Evolutionary conservation across 2,329 filamentous ascomycete species (phyloP).

Genomic region (Pseudopithomyces maydicus): DNA sequence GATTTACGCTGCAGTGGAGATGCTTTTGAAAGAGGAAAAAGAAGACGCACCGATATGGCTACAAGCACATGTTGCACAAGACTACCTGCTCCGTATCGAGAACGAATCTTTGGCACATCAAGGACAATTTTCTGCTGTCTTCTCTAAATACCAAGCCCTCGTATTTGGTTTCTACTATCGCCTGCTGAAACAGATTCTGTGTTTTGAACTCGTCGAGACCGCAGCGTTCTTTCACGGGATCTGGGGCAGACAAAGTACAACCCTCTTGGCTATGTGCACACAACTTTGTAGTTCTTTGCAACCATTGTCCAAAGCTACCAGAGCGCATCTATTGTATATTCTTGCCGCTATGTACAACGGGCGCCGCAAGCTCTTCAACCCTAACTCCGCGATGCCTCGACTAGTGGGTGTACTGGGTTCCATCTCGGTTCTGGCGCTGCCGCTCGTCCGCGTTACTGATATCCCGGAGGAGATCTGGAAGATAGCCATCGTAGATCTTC

Average conservation of each 20-base stretch:
- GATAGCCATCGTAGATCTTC: neutral
- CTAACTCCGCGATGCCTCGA: neutral
- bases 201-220: neutral
- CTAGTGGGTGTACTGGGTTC: neutral
- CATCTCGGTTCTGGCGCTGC: neutral
- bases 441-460: neutral
- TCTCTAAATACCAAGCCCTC: neutral
- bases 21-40: neutral
- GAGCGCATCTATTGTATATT: neutral
- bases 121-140: no score
- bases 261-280: neutral
- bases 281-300: neutral
- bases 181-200: neutral
- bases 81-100: neutral
- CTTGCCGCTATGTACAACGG: neutral
- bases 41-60: neutral
- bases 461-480: neutral
- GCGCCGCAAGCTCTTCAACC: neutral
- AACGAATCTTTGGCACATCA: neutral
- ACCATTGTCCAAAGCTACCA: neutral
- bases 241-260: neutral
- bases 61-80: neutral
- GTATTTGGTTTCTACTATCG: neutral
- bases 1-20: neutral
- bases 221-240: neutral